Evolutionary conservation across 768 basidiomycete species (phyloP), one percentile per base, ranked within the genome.

Genomic region (Tulasnella calospora): DNA sequence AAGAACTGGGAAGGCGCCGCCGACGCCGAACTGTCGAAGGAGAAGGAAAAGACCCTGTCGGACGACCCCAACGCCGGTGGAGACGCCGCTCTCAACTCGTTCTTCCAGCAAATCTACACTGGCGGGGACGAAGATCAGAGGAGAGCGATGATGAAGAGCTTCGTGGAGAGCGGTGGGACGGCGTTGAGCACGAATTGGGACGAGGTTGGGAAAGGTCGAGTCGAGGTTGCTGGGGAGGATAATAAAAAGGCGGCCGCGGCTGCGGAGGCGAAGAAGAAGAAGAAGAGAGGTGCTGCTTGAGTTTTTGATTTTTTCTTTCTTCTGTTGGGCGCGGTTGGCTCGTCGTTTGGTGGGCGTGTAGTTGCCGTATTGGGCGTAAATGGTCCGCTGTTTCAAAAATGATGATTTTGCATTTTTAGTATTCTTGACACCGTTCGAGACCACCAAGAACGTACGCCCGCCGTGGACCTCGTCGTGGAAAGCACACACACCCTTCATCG

Each of bases 91-190:
- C 88, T 98, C 78, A 97, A 98, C 84, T 82, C 87, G 38, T 94
- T 97, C 86, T 96, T 96, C 90, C 92, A 94, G 83, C 93, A 94
- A 86, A 90, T 99, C 80, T 99, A 92, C 82, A 87, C 89, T 8
- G 94, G 93, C 83, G 93, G 96, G 35, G 95, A 98, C 81, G 94
- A 95, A 0, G 94, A 99, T 82, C 94, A 96, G 19, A 90, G 88
- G 82, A 89, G 91, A 47, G 98, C 98, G 3, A 99, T 99, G 96
- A 91, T 98, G 91, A 99, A 99, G 89, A 96, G 94, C 83, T 98
- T 94, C 84, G 87, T 88, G 79, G 97, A 99, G 86, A 95, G 94
- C 81, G 95, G 95, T 9, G 98, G 98, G 10, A 99, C 98, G 12
- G 92, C 95, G 0, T 86, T 99, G 55, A 96, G 94, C 85, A 99